Evolutionary conservation across 2,329 filamentous ascomycete species (phyloP).

Genomic region (Ophiostoma montium): DNA sequence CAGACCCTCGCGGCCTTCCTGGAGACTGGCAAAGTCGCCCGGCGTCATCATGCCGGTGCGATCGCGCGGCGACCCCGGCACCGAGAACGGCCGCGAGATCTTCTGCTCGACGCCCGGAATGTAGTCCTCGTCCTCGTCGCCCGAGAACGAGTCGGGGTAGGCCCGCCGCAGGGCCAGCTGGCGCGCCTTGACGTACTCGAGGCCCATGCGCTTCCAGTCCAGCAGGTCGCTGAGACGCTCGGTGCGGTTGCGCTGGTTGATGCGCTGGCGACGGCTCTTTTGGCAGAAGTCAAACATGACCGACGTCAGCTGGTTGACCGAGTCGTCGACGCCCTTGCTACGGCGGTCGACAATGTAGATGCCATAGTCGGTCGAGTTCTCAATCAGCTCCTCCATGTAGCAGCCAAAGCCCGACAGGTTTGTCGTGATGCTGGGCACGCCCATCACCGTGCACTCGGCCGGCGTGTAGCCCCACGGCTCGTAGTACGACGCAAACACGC

Average conservation of each 20-base stretch:
- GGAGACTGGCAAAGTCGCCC: slow-evolving; percentile 89
- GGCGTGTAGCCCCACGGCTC: slow-evolving; percentile 99
- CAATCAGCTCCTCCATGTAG: slow-evolving; percentile 98
- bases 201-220: slow-evolving; percentile 98
- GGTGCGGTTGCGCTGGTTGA: slow-evolving; percentile 96
- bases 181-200: slow-evolving; percentile 97
- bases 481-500: slow-evolving; percentile 95
- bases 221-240: slow-evolving; percentile 88
- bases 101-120: slow-evolving; percentile 90
- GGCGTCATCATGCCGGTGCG: slow-evolving; percentile 97
- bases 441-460: slow-evolving; percentile 97
- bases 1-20: slow-evolving; percentile 84
- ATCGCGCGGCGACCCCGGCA: slow-evolving; percentile 83
- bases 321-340: slow-evolving; percentile 91
- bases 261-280: slow-evolving; percentile 91
- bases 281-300: slow-evolving; percentile 89
- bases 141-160: slow-evolving; percentile 74
- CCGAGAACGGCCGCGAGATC: slow-evolving; percentile 86
- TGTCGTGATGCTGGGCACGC: slow-evolving; percentile 93
- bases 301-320: slow-evolving; percentile 83
- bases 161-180: slow-evolving; percentile 84
- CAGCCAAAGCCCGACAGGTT: slow-evolving; percentile 96
- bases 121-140: slow-evolving; percentile 73
- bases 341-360: slow-evolving; percentile 98
- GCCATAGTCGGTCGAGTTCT: slow-evolving; percentile 94